Evolutionary conservation across 805 yeast species (phyloP).

Genomic region (Yarrowia osloensis): DNA sequence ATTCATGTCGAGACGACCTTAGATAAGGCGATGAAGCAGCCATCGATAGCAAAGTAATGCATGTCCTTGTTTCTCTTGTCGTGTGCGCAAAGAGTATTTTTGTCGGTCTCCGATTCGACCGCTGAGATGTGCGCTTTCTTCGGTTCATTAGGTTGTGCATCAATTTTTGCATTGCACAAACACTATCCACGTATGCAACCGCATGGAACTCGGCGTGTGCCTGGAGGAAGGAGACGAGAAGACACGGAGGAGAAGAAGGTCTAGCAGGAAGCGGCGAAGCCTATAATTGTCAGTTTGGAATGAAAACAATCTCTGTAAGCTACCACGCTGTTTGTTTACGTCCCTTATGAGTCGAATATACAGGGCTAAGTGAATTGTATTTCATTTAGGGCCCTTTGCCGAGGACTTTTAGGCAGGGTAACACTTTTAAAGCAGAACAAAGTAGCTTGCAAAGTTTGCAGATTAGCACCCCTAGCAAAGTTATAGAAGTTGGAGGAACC

Average conservation of each 20-base stretch:
- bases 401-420: not conserved
- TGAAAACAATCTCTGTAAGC: not conserved
- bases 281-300: not conserved
- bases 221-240: not conserved
- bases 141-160: not conserved
- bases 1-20: not conserved
- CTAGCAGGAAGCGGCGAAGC: not conserved
- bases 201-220: constrained; percentile 2
- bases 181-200: constrained; percentile 9
- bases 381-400: constrained; percentile 3
- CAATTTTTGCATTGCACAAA: not conserved
- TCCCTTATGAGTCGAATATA: not conserved
- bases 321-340: not conserved
- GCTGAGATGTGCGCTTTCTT: constrained; percentile 8
- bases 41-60: not conserved
- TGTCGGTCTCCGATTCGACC: not conserved
- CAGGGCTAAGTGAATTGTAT: not conserved
- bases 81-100: not conserved
- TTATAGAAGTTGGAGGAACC: not conserved
- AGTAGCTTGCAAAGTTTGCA: constrained; percentile 1
- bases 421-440: constrained; percentile 1
- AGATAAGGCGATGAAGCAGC: not conserved
- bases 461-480: not conserved
- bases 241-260: not conserved
- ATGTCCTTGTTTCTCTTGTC: not conserved